Base-by-base conservation (phyloP, 352 stramenopile genomes). In the Globisporangium sylvaticum region DNA sequence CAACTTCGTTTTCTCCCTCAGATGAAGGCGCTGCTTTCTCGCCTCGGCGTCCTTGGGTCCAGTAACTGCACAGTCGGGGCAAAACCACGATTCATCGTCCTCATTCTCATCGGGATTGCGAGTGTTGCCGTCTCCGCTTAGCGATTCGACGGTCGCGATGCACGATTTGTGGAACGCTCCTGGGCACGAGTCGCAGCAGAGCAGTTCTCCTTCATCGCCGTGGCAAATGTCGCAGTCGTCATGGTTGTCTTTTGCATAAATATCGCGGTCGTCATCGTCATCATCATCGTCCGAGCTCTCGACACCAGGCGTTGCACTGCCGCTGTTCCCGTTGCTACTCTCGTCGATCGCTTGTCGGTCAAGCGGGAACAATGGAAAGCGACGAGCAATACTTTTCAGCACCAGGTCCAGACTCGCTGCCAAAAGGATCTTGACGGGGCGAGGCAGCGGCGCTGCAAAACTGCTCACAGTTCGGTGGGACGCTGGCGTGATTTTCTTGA, bases 401-500 rank as follows among this genome's bases (percentile, higher is more conserved):
- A 91, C 71, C 7, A 64, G 54, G 5, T 62, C 53, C 48, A 96
- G 62, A 18, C 77, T 58, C 14, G 44, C 52, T 20, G 78, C 62
- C 48, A 94, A 53, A 52, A 87, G 78, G 24, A 42, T 76, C 61
- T 81, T 86, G 32, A 84, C 76, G 18, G 66, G 79, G 55, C 71
- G 76, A 7, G 92, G 89, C 50, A 97, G 66, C 18, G 91, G 90
- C 1, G 83, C 63, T 5, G 91, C 87, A 67, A 92, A 87, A 2
- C 83, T 88, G 29, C 85, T 91, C 4, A 88, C 76, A 9, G 80
- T 79, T 4, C 87, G 82, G 54, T 91, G 79, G 4, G 88, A 92
- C n/a, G 90, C 87, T 15, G 82, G 83, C 1, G 84, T 90, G 64
- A 96, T 94, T 61, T 96, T 95, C 58, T 81, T 82, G 34, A 90